Conservation (phyloP, 176 grass and related monocot species). For the Lolium multiflorum region DNA sequence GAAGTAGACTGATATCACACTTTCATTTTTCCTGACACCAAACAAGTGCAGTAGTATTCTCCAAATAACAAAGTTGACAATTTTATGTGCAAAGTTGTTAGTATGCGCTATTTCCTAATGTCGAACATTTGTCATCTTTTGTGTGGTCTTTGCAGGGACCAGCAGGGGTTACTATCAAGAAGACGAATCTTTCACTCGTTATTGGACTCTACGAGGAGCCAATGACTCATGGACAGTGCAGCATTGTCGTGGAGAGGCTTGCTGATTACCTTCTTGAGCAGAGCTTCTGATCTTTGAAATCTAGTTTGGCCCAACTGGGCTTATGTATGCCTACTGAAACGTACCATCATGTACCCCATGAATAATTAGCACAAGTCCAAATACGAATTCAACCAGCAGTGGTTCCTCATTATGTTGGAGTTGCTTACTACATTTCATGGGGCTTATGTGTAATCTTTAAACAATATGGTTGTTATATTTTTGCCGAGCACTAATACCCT, state of each 20-base stretch:
- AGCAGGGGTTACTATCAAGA: conserved; percentile 54
- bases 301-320: not conserved
- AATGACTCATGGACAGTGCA: conserved; percentile 57
- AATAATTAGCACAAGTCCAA: conserved; percentile 39
- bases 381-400: not conserved
- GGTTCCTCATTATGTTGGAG: not conserved
- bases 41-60: not conserved
- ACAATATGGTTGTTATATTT: no score
- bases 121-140: not conserved
- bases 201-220: conserved; percentile 51
- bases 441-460: no score
- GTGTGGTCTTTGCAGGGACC: conserved; percentile 42
- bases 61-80: not conserved
- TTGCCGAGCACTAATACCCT: no score
- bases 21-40: conserved; percentile 4
- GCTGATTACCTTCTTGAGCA: conserved; percentile 59
- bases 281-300: conserved; percentile 43
- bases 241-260: conserved; percentile 59
- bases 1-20: not conserved
- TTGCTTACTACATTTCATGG: not conserved
- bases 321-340: conserved; percentile 6
- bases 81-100: not conserved
- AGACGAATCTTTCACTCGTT: conserved; percentile 43
- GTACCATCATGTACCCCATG: not conserved
- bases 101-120: not conserved